These are phyloP conservation scores for Microbotryum silenes-acaulis DNA, from an alignment of 1,284 basidiomycete genomes.

Conservation along the genomic window DNA sequence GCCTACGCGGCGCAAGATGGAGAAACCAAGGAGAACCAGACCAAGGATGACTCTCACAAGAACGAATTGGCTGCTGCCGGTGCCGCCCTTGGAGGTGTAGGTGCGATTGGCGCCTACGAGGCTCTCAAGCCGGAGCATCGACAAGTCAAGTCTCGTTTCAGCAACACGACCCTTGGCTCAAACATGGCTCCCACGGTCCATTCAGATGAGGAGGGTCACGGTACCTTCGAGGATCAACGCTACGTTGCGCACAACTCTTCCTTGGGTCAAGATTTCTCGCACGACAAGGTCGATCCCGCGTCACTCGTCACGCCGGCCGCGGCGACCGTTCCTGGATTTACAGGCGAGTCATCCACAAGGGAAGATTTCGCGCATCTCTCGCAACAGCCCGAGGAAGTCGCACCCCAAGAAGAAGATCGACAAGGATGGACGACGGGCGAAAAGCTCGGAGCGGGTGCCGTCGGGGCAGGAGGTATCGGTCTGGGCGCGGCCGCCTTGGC, in stretches of 20 bases:
- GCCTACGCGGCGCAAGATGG: too few relatives aligned
- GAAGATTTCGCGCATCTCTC: slow-evolving; percentile 26
- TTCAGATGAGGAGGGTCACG: too few relatives aligned
- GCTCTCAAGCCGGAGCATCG: background rate
- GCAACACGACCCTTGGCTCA: background rate
- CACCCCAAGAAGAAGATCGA: too few relatives aligned
- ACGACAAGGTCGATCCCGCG: slow-evolving; percentile 10
- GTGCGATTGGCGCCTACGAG: slow-evolving; percentile 5
- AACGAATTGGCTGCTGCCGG: slow-evolving; percentile 9
- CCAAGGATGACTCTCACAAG: background rate
- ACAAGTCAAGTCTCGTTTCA: background rate
- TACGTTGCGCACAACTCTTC: slow-evolving; percentile 5
- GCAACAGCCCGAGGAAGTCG: slow-evolving; percentile 1
- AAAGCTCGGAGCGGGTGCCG: too few relatives aligned
- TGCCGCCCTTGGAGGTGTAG: slow-evolving; percentile 13
- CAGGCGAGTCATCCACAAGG: slow-evolving; percentile 4
- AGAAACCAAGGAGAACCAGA: background rate
- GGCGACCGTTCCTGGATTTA: slow-evolving; percentile 16
- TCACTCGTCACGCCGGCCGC: slow-evolving; percentile 8
- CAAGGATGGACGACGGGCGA: too few relatives aligned
- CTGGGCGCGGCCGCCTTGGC: too few relatives aligned
- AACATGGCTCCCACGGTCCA: background rate
- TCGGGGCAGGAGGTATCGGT: too few relatives aligned
- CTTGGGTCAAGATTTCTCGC: background rate
- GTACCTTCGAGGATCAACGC: slow-evolving; percentile 16